Evolutionary conservation across 352 stramenopile genomes (phyloP).

Genomic region (Saprolegnia parasitica): DNA sequence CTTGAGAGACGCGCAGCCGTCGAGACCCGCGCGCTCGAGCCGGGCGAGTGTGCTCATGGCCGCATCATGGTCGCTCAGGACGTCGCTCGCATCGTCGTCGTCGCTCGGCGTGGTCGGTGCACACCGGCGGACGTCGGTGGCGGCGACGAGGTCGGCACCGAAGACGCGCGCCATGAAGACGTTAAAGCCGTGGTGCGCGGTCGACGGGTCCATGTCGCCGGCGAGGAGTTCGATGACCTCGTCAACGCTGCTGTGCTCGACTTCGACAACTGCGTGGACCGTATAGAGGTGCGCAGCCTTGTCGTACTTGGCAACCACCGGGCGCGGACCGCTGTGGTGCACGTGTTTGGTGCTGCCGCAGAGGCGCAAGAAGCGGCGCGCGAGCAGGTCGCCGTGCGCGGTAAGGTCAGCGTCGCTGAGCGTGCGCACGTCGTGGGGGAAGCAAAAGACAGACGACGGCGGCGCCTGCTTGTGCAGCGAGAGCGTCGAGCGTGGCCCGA

Average conservation of each 20-base stretch:
- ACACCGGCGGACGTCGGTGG: constrained; percentile 14
- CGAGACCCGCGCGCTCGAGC: not conserved
- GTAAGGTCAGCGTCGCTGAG: not conserved
- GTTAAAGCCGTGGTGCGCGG: constrained; percentile 20
- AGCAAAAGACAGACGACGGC: not conserved
- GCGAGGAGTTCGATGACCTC: constrained; percentile 23
- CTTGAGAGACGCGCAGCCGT: constrained; percentile 18
- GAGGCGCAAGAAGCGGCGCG: not conserved
- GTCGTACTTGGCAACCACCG: constrained; percentile 26
- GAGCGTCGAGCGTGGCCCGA: not conserved
- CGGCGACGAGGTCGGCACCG: not conserved
- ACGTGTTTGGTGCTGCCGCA: constrained; percentile 15
- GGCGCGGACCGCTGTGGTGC: not conserved
- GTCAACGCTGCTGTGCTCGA: not conserved
- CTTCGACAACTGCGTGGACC: constrained; percentile 24
- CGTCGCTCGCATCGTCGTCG: not conserved
- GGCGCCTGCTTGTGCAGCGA: not conserved
- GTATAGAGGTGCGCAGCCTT: constrained; percentile 11
- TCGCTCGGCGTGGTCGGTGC: not conserved
- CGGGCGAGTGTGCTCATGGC: not conserved
- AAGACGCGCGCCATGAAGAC: constrained; percentile 27
- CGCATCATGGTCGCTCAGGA: not conserved
- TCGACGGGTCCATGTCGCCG: constrained; percentile 20
- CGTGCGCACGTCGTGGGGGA: constrained; percentile 1
- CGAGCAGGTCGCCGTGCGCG: constrained; percentile 13